Evolutionary conservation across 2,329 filamentous ascomycete genomes (phyloP), one percentile per base, ranked within the genome.

Genomic region (Cephalotrichum gorgonifer): DNA sequence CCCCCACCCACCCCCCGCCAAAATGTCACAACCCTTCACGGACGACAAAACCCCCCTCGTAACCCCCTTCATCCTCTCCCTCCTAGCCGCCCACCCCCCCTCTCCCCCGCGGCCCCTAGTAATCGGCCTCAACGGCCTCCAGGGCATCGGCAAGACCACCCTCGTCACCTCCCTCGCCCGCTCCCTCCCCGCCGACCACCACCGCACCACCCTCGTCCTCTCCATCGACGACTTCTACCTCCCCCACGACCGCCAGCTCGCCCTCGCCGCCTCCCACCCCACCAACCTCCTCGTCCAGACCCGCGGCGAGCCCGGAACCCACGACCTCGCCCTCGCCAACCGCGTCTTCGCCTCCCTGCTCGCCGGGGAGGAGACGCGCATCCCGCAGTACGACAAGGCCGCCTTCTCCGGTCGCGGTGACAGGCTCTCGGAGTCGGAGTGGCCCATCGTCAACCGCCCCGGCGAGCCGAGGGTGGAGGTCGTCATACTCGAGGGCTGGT

Each of bases 221-320:
- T 90, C 86, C 63, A 84, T 95, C 55, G 90, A 96, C 64, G 89
- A 95, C 68, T 82, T 96, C 57, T 95, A 96, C 67, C 80, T 94
- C 48, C 75, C 79, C 14, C 87, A 87, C 62, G 68, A 71, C 22
- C 75, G 83, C 54, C 86, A 93, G 63, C 62, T 75, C 26, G 70
- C 72, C 2, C 77, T 94, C 22, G 81, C 85, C 25, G 64, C 73
- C 42, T 65, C 75, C 6, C 72, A 93, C 59, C 78, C 85, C 0
- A 65, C 75, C 33, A 95, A 95, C 59, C 77, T 78, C 20, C 75
- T 96, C 3, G 73, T 95, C 43, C 85, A 88, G 58, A 84, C 88
- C 57, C 79, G 89, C 43, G 90, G 89, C 17, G 85, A 95, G 61
- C 89, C 89, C 6, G 86, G 84, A 59, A 81, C 89, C 0, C 90